These are phyloP conservation scores for Ceratobasidium sp. DNA, from an alignment of 1,284 basidiomycete species.

Conservation along the genomic window DNA sequence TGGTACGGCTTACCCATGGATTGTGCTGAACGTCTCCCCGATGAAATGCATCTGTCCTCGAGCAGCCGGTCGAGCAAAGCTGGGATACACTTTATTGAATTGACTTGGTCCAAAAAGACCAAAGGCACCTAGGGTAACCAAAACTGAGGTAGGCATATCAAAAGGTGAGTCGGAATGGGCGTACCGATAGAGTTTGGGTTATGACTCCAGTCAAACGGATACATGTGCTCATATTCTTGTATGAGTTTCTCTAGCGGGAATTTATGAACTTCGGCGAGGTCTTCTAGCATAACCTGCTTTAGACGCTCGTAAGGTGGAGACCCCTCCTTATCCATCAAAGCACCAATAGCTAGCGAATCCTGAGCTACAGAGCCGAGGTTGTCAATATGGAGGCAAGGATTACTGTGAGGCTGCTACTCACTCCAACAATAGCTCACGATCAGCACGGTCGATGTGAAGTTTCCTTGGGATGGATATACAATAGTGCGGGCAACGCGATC, in stretches of 20 bases:
- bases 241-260: neutral
- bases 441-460: neutral
- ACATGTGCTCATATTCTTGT: constrained; percentile 6
- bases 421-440: constrained; percentile 31
- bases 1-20: constrained; percentile 3
- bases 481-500: constrained; percentile 48
- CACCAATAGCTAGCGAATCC: neutral
- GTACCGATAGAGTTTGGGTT: neutral
- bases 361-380: neutral
- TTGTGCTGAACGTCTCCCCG: constrained; percentile 4
- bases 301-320: neutral
- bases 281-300: neutral
- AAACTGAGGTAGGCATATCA: neutral
- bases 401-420: neutral
- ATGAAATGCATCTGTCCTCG: neutral
- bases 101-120: constrained; percentile 12
- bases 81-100: neutral
- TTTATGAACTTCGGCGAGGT: constrained; percentile 7
- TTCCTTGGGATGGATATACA: constrained; percentile 10
- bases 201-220: constrained; percentile 14
- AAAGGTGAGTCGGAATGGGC: neutral
- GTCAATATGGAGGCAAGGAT: no score
- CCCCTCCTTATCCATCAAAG: neutral
- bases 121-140: neutral
- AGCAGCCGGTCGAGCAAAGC: neutral